Evolutionary conservation across 345 rosid species (phyloP), one percentile per base, ranked within the genome.

Genomic region (Syzygium aromaticum): DNA sequence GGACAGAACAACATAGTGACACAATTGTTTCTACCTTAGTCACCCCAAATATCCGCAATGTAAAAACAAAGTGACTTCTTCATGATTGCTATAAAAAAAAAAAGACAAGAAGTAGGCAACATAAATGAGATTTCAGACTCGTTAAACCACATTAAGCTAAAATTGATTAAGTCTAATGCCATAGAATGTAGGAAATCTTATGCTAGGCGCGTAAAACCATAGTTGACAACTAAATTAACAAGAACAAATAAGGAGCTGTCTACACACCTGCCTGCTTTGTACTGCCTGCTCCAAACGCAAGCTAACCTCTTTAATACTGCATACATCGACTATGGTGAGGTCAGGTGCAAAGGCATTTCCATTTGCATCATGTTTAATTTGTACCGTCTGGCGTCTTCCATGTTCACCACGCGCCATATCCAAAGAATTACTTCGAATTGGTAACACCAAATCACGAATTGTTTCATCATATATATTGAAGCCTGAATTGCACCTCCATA

Each of bases 231-330:
- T 53, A 53, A 53, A 53, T 53, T 17, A 53, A 53, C 54, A 15
- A 40, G 46, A 27, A 88, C 40, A 52, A 13, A 52, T 52, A 52
- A 52, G 17, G 15, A 52, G 15, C 5, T 13, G 52, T 11, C 52
- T 11, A 51, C 12, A 64, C 88, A 96, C 99, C 99, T 96, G 98
- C 99, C 99, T 96, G 98, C 95, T 93, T 86, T 96, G 98, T 33
- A 95, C 98, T 86, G 99, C 99, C 86, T 94, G 96, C 63, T 90
- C 91, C 46, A 95, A 92, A 85, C 95, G 96, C 5, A 92, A 93
- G 85, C 98, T 94, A 59, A 98, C 93, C 91, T 97, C 94, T 78
- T 93, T 87, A 38, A 94, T 91, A 89, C 92, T 95, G 77, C 95
- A 87, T 17, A 96, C 99, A 89, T 98, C 97, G 85, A 96, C 91